Evolutionary conservation across 1,139 yeast genomes (phyloP).

Genomic region (Zygoascus sp.): DNA sequence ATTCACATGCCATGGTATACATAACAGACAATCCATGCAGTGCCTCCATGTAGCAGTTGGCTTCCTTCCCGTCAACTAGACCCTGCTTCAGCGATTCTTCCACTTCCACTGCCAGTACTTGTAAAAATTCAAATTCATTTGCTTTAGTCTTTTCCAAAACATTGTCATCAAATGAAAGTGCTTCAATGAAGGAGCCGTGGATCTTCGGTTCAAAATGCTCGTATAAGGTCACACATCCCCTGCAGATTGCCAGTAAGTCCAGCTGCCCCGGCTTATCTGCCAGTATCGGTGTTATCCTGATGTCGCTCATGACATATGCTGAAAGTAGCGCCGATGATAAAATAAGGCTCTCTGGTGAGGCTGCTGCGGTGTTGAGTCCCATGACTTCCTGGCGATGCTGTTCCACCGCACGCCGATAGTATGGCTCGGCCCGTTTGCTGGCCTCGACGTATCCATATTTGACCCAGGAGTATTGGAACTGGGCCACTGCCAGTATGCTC

Average conservation of each 20-base stretch:
- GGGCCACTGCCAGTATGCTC: conserved; percentile 4
- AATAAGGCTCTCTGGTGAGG: conserved; percentile 5
- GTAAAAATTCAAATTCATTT: not conserved
- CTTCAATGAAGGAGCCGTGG: conserved; percentile 4
- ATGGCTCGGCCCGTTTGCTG: not conserved
- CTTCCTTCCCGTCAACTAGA: conserved; percentile 2
- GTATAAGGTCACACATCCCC: conserved; percentile 3
- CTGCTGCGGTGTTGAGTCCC: not conserved
- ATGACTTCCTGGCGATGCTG: conserved; percentile 9
- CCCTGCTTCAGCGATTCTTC: not conserved
- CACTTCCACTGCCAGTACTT: not conserved
- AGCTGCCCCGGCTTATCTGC: conserved; percentile 7
- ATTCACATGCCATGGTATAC: not conserved
- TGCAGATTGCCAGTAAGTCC: conserved; percentile 1
- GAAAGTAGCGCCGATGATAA: conserved; percentile 3
- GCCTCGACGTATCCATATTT: not conserved
- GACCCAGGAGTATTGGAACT: conserved; percentile 6
- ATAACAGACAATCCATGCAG: not conserved
- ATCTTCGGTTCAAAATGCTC: conserved; percentile 2
- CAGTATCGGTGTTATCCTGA: conserved; percentile 1
- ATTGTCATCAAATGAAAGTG: not conserved
- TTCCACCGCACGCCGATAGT: conserved; percentile 3
- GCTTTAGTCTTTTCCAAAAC: not conserved
- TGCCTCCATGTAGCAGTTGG: not conserved
- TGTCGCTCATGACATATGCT: conserved; percentile 3